phyloP scores from a whole-genome alignment of 2,329 filamentous ascomycete species.

The Stachybotrys echinatus region DNA sequence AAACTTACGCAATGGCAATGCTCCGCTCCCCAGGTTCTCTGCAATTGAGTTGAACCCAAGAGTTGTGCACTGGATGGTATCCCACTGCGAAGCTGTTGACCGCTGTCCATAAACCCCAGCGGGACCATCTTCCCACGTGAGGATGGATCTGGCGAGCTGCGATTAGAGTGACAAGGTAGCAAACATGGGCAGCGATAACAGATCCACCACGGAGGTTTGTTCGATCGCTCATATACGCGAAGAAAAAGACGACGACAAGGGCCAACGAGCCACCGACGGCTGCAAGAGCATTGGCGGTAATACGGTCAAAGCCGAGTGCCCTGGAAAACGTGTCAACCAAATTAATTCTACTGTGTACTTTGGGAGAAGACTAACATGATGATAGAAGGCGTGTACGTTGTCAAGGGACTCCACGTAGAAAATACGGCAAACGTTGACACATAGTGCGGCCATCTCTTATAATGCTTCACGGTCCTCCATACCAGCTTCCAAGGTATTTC shows the following conservation, averaged over 20 bases:
- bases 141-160: constrained; percentile 34
- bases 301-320: constrained; percentile 37
- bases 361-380: constrained; percentile 22
- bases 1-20: constrained; percentile 35
- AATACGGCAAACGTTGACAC: constrained; percentile 45
- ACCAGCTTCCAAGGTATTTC: constrained; percentile 32
- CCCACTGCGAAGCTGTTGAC: constrained; percentile 44
- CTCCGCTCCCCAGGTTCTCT: constrained; percentile 37
- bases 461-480: constrained; percentile 37
- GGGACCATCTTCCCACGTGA: constrained; percentile 39
- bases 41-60: constrained; percentile 47
- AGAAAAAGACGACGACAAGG: constrained; percentile 39
- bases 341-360: too few relatives aligned
- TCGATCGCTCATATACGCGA: constrained; percentile 40
- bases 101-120: constrained; percentile 43
- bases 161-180: constrained; percentile 39
- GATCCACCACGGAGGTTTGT: constrained; percentile 31
- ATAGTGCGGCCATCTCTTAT: constrained; percentile 42
- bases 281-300: constrained; percentile 40
- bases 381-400: constrained; percentile 44
- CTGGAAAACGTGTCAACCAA: constrained; percentile 10
- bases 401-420: constrained; percentile 46
- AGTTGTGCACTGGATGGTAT: constrained; percentile 46
- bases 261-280: constrained; percentile 34
- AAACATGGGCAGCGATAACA: constrained; percentile 37